Evolutionary conservation across 2,329 filamentous ascomycete genomes (phyloP), one percentile per base, ranked within the genome.

Genomic region (Fusarium albosuccineum): DNA sequence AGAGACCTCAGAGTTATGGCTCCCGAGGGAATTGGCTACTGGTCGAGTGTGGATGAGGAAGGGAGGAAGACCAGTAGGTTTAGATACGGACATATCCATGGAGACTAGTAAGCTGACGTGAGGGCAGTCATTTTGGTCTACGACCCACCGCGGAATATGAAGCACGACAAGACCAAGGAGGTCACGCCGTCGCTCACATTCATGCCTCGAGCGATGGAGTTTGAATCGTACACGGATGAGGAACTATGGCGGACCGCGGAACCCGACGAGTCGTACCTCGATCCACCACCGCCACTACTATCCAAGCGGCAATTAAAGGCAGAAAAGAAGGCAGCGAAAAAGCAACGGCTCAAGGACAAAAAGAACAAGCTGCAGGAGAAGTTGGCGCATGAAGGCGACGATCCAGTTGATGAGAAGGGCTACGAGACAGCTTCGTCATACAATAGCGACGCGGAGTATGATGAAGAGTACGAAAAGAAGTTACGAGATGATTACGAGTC

Each of bases 171-270:
- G 33, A 74, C 73, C 2, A 48, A 61, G 2, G 57, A 73, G 9
- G 26, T 54, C 9, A 71, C 53, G 0, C 71, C 66, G 0, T 72
- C 74, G 5, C 57, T 75, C 3, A 76, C 72, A 4, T 76, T 74
- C 22, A 74, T 76, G 72, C 74, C 74, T 6, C 58, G 74, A 22
- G 70, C 72, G 1, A 64, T 73, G 66, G 74, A 75, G 36, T 58
- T 75, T 10, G 73, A 75, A 48, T 72, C 72, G 1, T 75, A 70
- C n/a, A 65, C 73, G 1, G 68, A 74, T 1, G 74, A 75, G 3
- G 73, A 74, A 16, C 60, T 72, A 9, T 74, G 71, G 73, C 66
- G 70, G 42, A 68, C 56, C 3, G 66, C 74, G 4, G 71, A 67
- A 5, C 53, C 71, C 2, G 68, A 68, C 9, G 74, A 75, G 58